Evolutionary conservation across 306 rosid species (phyloP), one percentile per base, ranked within the genome.

Genomic region (Crotalaria pallida): DNA sequence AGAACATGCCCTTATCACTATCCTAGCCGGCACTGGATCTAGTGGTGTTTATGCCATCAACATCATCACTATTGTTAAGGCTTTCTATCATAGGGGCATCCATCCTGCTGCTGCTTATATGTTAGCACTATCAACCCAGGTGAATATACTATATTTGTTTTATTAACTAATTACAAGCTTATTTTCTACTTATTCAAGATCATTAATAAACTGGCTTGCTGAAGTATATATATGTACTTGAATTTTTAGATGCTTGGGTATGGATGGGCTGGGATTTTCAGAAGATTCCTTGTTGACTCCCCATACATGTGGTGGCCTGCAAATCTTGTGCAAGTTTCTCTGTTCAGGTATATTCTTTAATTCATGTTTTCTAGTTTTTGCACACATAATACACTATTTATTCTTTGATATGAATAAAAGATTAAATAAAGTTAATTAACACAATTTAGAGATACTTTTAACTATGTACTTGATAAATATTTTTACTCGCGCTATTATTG

Each of bases 301-400:
- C 93, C 98, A 1, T 90, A 88, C 74, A 93, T 93, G 98, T 93
- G 98, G 97, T 93, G 98, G 97, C 98, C 98, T 2, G 1, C 85
- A 23, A 90, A 93, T 59, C 88, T 93, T 19, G 96, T 93, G 38
- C 92, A 84, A 11, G 98, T 93, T 19, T 88, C 98, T 76, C 84
- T 93, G 0, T 93, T 93, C 75, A 86, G 94, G 97, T 89, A 74
- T n/a, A n/a, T 13, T 67, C 23, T 7, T 44, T 36, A 7, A 24
- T 29, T 58, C 22, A 5, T 22, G 13, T 63, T 63, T 10, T 26
- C 12, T 15, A 7, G 4, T 47, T 36, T 49, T 11, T 43, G 49
- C 49, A 3, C n/a, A n/a, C n/a, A n/a, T n/a, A n/a, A n/a, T 2
- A 43, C 1, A 11, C 49, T 3, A 13, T n/a, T 10, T 38, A 38